Evolutionary conservation across 768 basidiomycete species (phyloP), one percentile per base, ranked within the genome.

Genomic region (Collybiopsis luxurians): DNA sequence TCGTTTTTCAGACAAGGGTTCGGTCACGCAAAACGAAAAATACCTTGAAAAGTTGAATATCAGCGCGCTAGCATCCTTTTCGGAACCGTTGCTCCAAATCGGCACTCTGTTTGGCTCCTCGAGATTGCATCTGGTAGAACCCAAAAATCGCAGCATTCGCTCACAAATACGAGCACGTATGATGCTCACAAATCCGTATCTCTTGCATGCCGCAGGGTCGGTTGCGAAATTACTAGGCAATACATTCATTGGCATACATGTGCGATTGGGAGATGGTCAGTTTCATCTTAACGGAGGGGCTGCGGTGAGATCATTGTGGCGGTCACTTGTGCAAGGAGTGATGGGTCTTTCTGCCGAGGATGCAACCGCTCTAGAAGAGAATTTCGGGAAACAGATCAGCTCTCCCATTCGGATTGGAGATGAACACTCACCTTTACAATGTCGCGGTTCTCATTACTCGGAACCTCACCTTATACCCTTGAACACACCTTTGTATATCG

Each of bases 61-160:
- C 46, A 71, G 68, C 13, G 65, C 72, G 1, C 74, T 85, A n/a
- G 72, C 71, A 3, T 52, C 64, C 27, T 66, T 71, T 21, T 62
- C 64, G 3, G 72, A 82, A 56, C 81, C 77, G 9, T 78, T 92
- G 26, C 64, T 94, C 15, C 83, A 87, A 55, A 64, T 93, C 13
- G 91, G 91, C 9, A 85, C 86, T 0, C 77, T 92, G 1, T 92
- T 92, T 69, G 90, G 89, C 4, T 86, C 89, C 1, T 84, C 84
- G 2, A 80, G 92, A 9, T 71, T 92, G 2, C 76, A 79, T 23
- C 74, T 90, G 0, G 75, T 71, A 21, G 63, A 73, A 27, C 61
- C 64, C 9, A 63, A 63, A 13, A 78, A 83, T 60, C 64, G 73
- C 48, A 67, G 64, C 13, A 63, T 83, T 26, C 82, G 84, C 2